phyloP scores from a whole-genome alignment of 73 alveolate species.

The Blepharisma stoltei region DNA sequence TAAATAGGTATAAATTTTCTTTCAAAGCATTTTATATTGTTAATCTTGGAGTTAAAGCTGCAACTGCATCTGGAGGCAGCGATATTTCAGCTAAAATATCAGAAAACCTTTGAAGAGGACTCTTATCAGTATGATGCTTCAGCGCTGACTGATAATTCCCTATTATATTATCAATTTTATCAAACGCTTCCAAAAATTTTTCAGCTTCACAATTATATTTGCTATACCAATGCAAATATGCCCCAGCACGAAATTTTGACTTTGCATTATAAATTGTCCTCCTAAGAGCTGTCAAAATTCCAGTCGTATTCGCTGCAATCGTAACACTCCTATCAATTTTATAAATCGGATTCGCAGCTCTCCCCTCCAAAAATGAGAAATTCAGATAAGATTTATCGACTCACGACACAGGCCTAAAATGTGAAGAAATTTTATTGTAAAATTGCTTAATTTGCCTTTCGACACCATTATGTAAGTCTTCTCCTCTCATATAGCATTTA shows the following conservation, averaged over 20 bases:
- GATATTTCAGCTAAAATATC: too few species aligned
- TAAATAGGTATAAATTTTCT: too few species aligned
- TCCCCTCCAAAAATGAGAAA: constrained; percentile 39
- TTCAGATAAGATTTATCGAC: constrained; percentile 36
- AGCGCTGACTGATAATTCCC: constrained; percentile 56
- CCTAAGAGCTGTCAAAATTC: constrained; percentile 37
- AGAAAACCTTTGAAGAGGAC: too few species aligned
- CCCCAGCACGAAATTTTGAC: constrained; percentile 51
- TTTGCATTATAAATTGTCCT: constrained; percentile 35
- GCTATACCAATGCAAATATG: constrained; percentile 68
- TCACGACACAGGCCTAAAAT: constrained; percentile 51
- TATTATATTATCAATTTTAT: constrained; percentile 43
- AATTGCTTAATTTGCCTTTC: constrained; percentile 35
- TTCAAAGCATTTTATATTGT: too few species aligned
- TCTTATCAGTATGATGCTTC: not conserved
- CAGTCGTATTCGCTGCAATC: constrained; percentile 47
- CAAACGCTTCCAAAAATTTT: constrained; percentile 58
- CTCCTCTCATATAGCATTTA: constrained; percentile 48
- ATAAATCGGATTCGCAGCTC: constrained; percentile 36
- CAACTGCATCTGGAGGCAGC: too few species aligned
- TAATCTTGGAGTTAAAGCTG: too few species aligned
- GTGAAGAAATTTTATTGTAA: constrained; percentile 39
- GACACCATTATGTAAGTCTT: constrained; percentile 44
- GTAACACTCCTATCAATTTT: constrained; percentile 47
- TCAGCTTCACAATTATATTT: constrained; percentile 47